Percentiles rank a stretch among this genome's conserved stretches.
phyloP scores from a whole-genome alignment of 768 basidiomycete species.

The Aureoboletus auriporus region DNA sequence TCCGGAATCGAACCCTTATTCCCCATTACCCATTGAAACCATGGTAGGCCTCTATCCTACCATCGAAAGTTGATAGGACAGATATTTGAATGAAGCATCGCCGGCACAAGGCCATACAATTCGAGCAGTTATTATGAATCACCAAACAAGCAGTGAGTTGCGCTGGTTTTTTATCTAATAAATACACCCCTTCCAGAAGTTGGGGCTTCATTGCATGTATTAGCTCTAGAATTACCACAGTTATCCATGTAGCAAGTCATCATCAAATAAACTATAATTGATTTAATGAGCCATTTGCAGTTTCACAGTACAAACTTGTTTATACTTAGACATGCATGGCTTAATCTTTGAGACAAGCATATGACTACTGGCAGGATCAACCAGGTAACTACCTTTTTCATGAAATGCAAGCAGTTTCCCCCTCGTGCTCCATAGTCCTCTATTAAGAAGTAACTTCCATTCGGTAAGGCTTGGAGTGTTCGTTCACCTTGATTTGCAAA shows the following conservation, averaged over 20 bases:
- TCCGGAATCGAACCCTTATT: constrained; percentile 49
- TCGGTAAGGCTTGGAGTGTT: too few species aligned
- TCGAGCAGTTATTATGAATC: constrained; percentile 73
- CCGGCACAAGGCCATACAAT: constrained; percentile 70
- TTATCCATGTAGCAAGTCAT: constrained; percentile 73
- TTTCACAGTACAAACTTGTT: constrained; percentile 71
- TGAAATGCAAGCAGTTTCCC: too few species aligned
- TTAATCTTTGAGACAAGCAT: constrained; percentile 84
- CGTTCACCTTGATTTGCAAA: too few species aligned
- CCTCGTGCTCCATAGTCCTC: too few species aligned
- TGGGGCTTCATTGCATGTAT: constrained; percentile 67
- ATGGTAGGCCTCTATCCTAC: constrained; percentile 74
- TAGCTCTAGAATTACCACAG: constrained; percentile 79
- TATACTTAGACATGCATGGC: constrained; percentile 82
- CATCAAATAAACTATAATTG: constrained; percentile 82
- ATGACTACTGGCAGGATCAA: constrained; percentile 84
- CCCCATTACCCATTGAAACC: constrained; percentile 76
- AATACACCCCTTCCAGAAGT: constrained; percentile 71
- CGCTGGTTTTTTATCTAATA: constrained; percentile 70
- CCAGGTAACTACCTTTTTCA: constrained; percentile 35
- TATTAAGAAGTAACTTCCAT: too few species aligned
- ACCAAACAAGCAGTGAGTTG: constrained; percentile 54
- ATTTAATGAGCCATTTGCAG: constrained; percentile 82
- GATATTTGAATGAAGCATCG: constrained; percentile 61
- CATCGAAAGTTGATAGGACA: constrained; percentile 74